Conservation (phyloP, 306 rosid species). For the Dryas drummondii region DNA sequence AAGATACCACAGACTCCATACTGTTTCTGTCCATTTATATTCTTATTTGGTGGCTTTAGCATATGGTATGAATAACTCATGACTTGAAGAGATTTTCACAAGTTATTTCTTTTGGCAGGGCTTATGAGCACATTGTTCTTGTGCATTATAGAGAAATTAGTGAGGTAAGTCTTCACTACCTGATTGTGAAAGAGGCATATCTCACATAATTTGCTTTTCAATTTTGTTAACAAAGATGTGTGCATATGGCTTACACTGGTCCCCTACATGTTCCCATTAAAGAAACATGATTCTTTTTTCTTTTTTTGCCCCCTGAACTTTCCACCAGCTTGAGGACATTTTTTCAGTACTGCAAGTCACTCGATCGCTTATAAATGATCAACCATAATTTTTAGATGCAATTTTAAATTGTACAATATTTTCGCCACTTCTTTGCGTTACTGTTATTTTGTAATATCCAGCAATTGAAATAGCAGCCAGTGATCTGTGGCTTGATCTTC, state of each 20-base stretch:
- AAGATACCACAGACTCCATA: not conserved
- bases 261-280: too few relatives aligned
- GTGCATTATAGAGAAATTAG: conserved; percentile 88
- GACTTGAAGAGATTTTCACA: conserved; percentile 12
- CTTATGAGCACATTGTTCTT: conserved; percentile 85
- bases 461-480: conserved; percentile 23
- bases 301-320: not conserved
- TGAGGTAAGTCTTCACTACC: conserved; percentile 59
- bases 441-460: not conserved
- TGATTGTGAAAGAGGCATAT: conserved; percentile 23
- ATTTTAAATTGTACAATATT: not conserved
- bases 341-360: not conserved
- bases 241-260: too few relatives aligned
- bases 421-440: conserved; percentile 6
- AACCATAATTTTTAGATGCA: conserved; percentile 3
- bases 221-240: not conserved
- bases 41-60: not conserved
- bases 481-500: conserved; percentile 9
- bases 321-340: not conserved
- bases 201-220: not conserved
- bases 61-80: not conserved
- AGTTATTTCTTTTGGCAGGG: conserved; percentile 55
- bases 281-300: too few relatives aligned
- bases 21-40: not conserved
- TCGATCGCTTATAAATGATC: not conserved